Percentiles rank a stretch among this genome's conserved stretches.
phyloP scores from a whole-genome alignment of 306 rosid species.

The Castanospermum australe region DNA sequence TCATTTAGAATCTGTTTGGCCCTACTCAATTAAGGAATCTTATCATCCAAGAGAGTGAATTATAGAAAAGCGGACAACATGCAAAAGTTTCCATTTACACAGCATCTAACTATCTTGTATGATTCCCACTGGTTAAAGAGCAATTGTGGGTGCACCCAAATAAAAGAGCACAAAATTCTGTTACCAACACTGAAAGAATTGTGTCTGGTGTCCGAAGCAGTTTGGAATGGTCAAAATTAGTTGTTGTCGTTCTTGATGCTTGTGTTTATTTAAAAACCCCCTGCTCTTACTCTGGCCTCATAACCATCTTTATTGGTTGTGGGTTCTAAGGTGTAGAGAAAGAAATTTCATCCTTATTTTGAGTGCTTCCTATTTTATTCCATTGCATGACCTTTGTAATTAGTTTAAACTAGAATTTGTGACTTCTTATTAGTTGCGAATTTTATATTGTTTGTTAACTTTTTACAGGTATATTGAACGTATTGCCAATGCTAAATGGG shows the following conservation, averaged over 20 bases:
- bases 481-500: conserved; percentile 92
- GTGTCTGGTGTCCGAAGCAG: background rate
- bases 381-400: background rate
- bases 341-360: background rate
- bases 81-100: background rate
- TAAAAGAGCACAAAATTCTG: background rate
- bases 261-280: background rate
- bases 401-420: background rate
- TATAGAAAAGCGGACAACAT: background rate
- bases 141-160: too few species aligned
- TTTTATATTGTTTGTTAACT: too few species aligned
- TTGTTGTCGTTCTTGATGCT: background rate
- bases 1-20: too few species aligned
- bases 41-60: background rate
- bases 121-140: background rate
- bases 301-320: background rate
- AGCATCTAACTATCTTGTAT: background rate
- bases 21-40: background rate
- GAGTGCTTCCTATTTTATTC: background rate
- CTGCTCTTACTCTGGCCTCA: conserved; percentile 3
- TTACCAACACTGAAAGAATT: background rate
- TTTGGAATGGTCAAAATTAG: background rate
- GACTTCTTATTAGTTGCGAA: conserved; percentile 1
- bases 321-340: conserved; percentile 11
- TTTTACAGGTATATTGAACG: conserved; percentile 86